Percentiles rank a stretch among this genome's conserved stretches.
Evolutionary conservation across 768 basidiomycete species (phyloP).

Genomic region (Boletus sensibilis): DNA sequence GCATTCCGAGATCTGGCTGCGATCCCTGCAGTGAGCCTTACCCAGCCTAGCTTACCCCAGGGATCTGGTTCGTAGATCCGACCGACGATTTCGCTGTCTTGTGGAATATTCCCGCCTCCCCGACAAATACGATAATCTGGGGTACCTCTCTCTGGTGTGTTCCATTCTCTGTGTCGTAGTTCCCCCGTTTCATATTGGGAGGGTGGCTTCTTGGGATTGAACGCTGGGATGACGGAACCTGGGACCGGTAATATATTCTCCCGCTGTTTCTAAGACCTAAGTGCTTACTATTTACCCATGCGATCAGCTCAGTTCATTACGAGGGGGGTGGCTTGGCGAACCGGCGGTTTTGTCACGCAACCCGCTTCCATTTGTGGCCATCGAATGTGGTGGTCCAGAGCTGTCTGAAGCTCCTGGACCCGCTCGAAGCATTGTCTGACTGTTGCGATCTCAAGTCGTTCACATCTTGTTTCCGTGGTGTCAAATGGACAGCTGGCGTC

Average conservation of each 20-base stretch:
- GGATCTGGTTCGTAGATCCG: constrained; percentile 23
- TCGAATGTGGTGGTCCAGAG: constrained; percentile 14
- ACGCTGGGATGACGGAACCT: not conserved
- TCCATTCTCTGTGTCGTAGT: constrained; percentile 20
- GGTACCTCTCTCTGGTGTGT: constrained; percentile 9
- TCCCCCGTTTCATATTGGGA: constrained; percentile 3
- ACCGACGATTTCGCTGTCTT: constrained; percentile 5
- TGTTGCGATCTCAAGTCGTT: not conserved
- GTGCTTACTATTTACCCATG: constrained; percentile 12
- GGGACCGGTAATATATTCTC: not conserved
- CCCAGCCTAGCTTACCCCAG: constrained; percentile 8
- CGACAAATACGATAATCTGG: constrained; percentile 17
- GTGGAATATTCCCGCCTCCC: not conserved
- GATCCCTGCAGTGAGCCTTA: constrained; percentile 12
- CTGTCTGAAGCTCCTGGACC: not conserved
- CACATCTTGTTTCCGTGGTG: constrained; percentile 6
- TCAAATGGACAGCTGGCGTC: not conserved
- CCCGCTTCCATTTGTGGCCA: constrained; percentile 15
- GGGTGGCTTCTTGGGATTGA: not conserved
- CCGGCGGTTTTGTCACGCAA: constrained; percentile 17
- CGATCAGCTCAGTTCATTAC: constrained; percentile 23
- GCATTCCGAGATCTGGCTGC: constrained; percentile 19
- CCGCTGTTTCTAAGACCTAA: constrained; percentile 1
- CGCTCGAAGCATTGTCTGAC: constrained; percentile 1
- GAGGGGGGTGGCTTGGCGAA: constrained; percentile 17